Percentiles rank a stretch among this genome's conserved stretches.
Evolutionary conservation across 768 basidiomycete species (phyloP).

Genomic region (Chlorophyllum brunneum): DNA sequence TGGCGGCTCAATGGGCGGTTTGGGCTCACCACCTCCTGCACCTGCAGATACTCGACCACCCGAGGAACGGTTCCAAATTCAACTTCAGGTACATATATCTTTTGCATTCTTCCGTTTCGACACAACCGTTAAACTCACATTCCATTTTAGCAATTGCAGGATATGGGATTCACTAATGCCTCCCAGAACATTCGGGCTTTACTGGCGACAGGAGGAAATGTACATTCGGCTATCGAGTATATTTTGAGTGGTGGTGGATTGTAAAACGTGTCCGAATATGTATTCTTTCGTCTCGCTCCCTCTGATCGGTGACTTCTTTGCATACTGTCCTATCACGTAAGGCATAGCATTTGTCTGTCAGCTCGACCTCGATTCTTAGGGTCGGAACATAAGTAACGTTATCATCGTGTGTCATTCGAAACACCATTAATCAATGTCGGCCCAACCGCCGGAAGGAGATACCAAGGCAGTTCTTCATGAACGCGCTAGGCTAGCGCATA

Average conservation of each 20-base stretch:
- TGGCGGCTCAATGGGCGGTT: constrained; percentile 20
- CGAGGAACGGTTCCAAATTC: constrained; percentile 90
- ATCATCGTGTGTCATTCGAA: no score
- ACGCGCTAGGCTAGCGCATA: no score
- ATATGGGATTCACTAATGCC: constrained; percentile 93
- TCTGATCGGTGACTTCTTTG: no score
- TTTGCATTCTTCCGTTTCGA: not conserved
- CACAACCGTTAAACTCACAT: not conserved
- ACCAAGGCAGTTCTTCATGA: no score
- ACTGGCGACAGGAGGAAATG: constrained; percentile 89
- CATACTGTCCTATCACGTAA: no score
- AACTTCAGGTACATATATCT: constrained; percentile 72
- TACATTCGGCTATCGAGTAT: constrained; percentile 90
- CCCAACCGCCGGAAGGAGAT: no score
- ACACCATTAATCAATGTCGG: no score
- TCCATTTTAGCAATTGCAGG: constrained; percentile 71
- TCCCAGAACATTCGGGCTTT: constrained; percentile 87
- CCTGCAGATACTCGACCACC: constrained; percentile 72
- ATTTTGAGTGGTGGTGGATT: constrained; percentile 80
- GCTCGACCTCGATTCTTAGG: no score
- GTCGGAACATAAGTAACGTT: no score
- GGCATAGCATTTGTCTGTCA: no score
- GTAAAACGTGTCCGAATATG: constrained; percentile 22
- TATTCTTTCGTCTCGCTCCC: no score
- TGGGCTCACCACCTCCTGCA: constrained; percentile 34